Evolutionary conservation across 352 stramenopile species (phyloP), one percentile per base, ranked within the genome.

Genomic region (Peronospora belbahrii): DNA sequence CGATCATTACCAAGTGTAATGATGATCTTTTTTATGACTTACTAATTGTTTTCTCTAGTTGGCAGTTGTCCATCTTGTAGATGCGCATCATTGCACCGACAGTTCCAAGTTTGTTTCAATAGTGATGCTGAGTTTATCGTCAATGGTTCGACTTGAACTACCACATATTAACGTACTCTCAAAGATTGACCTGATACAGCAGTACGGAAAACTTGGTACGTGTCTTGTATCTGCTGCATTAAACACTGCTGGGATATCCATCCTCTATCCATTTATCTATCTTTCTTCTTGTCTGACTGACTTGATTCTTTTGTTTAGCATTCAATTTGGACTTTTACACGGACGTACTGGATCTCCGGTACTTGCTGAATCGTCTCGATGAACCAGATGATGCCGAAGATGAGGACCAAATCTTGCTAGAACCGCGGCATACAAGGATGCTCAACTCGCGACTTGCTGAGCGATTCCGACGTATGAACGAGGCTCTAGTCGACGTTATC

Each of bases 151-250:
- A 10, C 82, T 99, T 22, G 96, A 99, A 55, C 66, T 99, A 10
- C 96, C 97, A 17, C 95, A 98, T 60, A 82, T 99, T 14, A 99
- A 99, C 62, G 85, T 99, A 9, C 70, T 99, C 3, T 98, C 94
- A 25, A 99, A 99, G 73, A 97, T 97, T 46, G 97, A 99, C 72
- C 71, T 99, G 19, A 94, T 98, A 43, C 74, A 97, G 52, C 81
- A 91, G 28, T 95, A 95, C 42, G 85, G 85, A 44, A 83, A 83
- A 53, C 65, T 88, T n/a, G 73, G 65, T 85, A 69, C 31, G 46
- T 44, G 33, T 28, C 6, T n/a, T 9, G 6, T 28, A 2, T 28
- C 24, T 9, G 24, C 3, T 27, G 23, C n/a, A n/a, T n/a, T n/a
- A n/a, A n/a, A n/a, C n/a, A n/a, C n/a, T n/a, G 5, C 6, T 23